Evolutionary conservation across 345 rosid species (phyloP).

Genomic region (Populus tremula): DNA sequence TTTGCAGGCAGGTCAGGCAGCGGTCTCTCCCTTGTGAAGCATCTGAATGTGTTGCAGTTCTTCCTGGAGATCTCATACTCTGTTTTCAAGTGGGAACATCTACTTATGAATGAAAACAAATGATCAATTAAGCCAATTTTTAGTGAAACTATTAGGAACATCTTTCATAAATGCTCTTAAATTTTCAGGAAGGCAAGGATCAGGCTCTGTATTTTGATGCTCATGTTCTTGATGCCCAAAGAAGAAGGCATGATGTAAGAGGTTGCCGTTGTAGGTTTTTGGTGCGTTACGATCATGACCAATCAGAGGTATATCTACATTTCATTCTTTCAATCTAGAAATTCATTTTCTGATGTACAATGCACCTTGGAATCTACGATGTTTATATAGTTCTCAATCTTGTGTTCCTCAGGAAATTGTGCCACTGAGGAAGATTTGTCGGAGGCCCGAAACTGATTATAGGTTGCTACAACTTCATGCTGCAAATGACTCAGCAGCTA

Average conservation of each 20-base stretch:
- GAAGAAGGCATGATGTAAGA: slow-evolving; percentile 94
- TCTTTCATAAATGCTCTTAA: slow-evolving; percentile 3
- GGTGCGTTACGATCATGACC: slow-evolving; percentile 97
- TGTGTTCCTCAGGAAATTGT: slow-evolving; percentile 76
- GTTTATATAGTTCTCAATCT: background rate
- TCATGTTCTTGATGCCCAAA: slow-evolving; percentile 93
- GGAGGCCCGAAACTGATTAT: slow-evolving; percentile 98
- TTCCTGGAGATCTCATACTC: slow-evolving; percentile 93
- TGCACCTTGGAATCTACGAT: background rate
- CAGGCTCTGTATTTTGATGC: slow-evolving; percentile 98
- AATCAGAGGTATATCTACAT: slow-evolving; percentile 66
- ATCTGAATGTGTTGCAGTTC: slow-evolving; percentile 97
- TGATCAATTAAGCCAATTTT: background rate
- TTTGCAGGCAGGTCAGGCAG: slow-evolving; percentile 75
- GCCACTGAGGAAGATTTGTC: slow-evolving; percentile 87
- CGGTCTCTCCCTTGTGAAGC: slow-evolving; percentile 99
- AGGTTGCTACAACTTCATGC: slow-evolving; percentile 96
- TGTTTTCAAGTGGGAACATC: slow-evolving; percentile 81
- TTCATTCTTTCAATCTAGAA: background rate
- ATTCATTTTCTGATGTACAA: background rate
- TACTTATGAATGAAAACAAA: background rate
- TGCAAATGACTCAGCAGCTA: slow-evolving; percentile 35
- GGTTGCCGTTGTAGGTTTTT: slow-evolving; percentile 98
- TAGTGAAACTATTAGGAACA: background rate
- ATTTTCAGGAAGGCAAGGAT: slow-evolving; percentile 91